Base-by-base conservation (phyloP, 225 moss, liverwort and hornwort species). In the Sphagnum tenellum region DNA sequence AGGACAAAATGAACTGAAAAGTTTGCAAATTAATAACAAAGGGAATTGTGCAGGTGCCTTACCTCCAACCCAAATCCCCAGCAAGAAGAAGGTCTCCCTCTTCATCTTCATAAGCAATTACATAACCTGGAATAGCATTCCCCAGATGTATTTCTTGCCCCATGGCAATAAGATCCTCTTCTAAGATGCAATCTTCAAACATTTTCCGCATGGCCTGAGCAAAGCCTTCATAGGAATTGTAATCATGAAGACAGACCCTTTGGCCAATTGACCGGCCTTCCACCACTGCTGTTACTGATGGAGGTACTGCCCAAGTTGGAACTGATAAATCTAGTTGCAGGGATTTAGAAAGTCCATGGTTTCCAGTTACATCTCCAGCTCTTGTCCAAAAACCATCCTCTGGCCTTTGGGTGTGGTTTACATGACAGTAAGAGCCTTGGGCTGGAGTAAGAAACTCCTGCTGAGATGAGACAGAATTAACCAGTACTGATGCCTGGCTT, bases 1-100 rank as follows among this genome's bases (percentile, higher is more conserved):
- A 29, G 29, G 29, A 29, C 29, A 29, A 29, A 29, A 29, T 29
- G 29, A 29, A 29, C 29, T 29, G 29, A 29, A 29, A 29, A 29
- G 29, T 29, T 29, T 29, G 29, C 29, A 0, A 29, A 29, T 29
- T 29, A 29, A 0, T 29, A 29, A 29, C 29, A 29, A 29, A 29
- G 29, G 29, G 29, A 29, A 29, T 45, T 12, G 61, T 5, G 8
- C 66, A 49, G 50, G 56, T 46, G 12, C 29, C 54, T 44, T 62
- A 83, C 83, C 83, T 83, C 83, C 83, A 83, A 72, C 76, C 72
- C 67, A 83, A 74, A 71, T 83, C 83, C 6, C 83, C 83, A 8
- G 83, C 79, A 49, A 83, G 74, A 48, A 83, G 79, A 56, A 83
- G 76, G 63, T 83, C 83, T 51, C 83, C 83, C 64, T 83, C 83